Evolutionary conservation across 192 early-diverging fungal species (phyloP), one percentile per base, ranked within the genome.

Genomic region (Ramicandelaber brevisporus): DNA sequence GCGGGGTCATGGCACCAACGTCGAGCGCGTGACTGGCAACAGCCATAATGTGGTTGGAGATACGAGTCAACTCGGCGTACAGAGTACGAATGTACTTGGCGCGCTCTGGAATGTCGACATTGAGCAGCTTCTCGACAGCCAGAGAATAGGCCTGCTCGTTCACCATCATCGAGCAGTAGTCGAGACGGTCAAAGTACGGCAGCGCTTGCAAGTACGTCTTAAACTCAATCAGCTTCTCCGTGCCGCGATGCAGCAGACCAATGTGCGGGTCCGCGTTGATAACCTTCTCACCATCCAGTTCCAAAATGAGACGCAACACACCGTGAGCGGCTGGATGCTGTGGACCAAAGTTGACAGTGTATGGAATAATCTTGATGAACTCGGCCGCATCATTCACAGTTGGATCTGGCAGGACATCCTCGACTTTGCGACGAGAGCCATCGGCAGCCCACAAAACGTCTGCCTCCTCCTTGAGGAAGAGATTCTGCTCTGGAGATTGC

Each of bases 311-410:
- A 33, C 86, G 76, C 47, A 84, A 52, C 37, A 92, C 82, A 21
- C 78, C 82, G 75, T 98, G 92, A 23, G 92, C 92, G 16, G 92
- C 92, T 12, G 92, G 92, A 60, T 98, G 92, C 61, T 98, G 92
- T 14, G 92, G 92, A 20, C 92, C 92, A 60, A 98, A 98, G 63
- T 98, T 98, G 56, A 98, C 66, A 21, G 92, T 98, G 59, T 77
- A 97, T 25, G 68, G 70, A 41, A 75, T 71, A 17, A 79, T 20
- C 40, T 44, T 40, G 8, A 43, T 50, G n/a, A n/a, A n/a, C n/a
- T n/a, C n/a, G n/a, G n/a, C n/a, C n/a, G n/a, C n/a, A n/a, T n/a
- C n/a, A n/a, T n/a, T n/a, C n/a, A n/a, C n/a, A n/a, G n/a, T n/a
- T n/a, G n/a, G n/a, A n/a, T n/a, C n/a, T n/a, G n/a, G n/a, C n/a